Percentiles rank a stretch among this genome's conserved stretches.
Evolutionary conservation across 306 rosid species (phyloP).

Genomic region (Dalbergia oliveri): DNA sequence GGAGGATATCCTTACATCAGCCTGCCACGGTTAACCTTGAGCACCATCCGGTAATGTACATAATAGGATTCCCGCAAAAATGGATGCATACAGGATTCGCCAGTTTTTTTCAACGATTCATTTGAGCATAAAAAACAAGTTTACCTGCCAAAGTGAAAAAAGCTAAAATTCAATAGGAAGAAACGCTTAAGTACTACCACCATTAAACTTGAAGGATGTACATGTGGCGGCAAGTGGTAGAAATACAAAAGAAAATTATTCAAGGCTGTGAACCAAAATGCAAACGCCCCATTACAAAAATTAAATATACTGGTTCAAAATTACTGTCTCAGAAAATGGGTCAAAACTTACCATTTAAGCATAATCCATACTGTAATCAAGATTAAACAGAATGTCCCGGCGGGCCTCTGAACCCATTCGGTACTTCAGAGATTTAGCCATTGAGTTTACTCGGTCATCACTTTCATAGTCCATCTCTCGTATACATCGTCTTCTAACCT

Average conservation of each 20-base stretch:
- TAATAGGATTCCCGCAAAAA: slow-evolving; percentile 43
- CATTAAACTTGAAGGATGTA: slow-evolving; percentile 19
- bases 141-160: slow-evolving; percentile 53
- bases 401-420: slow-evolving; percentile 69
- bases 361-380: slow-evolving; percentile 61
- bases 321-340: not conserved
- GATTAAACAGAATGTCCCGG: slow-evolving; percentile 69
- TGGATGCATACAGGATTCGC: slow-evolving; percentile 36
- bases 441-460: slow-evolving; percentile 61
- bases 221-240: not conserved
- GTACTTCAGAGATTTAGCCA: slow-evolving; percentile 59
- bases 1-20: slow-evolving; percentile 48
- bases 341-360: slow-evolving; percentile 62
- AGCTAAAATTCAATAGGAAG: slow-evolving; percentile 25
- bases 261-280: slow-evolving; percentile 13
- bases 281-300: not conserved
- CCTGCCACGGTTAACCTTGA: slow-evolving; percentile 47
- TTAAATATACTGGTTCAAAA: not conserved
- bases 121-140: slow-evolving; percentile 35
- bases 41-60: slow-evolving; percentile 68
- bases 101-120: slow-evolving; percentile 38
- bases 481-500: slow-evolving; percentile 76
- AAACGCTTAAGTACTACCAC: not conserved
- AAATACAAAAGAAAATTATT: not conserved
- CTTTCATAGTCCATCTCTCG: slow-evolving; percentile 82